A percentile compares a stretch with the other conserved stretches of the same genome.
phyloP scores from a whole-genome alignment of 2,329 filamentous ascomycete genomes.

The Leptographium galeiforme region DNA sequence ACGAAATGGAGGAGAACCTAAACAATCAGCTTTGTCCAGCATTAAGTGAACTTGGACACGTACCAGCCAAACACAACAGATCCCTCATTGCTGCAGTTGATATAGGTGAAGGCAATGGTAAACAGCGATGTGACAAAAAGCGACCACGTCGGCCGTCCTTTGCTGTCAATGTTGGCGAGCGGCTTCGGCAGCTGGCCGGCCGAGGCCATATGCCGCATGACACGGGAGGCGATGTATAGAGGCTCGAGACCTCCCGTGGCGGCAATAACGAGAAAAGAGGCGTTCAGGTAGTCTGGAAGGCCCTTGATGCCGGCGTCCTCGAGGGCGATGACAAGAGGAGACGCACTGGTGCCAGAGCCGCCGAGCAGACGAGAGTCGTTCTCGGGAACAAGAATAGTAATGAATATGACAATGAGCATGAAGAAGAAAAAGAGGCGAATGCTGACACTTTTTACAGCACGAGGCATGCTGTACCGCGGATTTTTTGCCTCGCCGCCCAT shows the following conservation, averaged over 20 bases:
- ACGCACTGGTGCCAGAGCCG: neutral
- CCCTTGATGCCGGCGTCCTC: neutral
- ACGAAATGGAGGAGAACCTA: neutral
- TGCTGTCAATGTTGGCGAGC: neutral
- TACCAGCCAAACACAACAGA: neutral
- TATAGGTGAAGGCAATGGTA: neutral
- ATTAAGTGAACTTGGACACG: too few species aligned
- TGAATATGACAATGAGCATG: neutral
- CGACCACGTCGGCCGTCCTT: neutral
- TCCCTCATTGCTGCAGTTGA: neutral
- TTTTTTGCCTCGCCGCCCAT: neutral
- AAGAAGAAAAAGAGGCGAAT: constrained; percentile 1
- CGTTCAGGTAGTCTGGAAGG: neutral
- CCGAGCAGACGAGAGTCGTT: neutral
- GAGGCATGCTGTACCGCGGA: neutral
- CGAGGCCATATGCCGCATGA: neutral
- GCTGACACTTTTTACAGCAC: neutral
- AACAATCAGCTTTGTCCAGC: too few species aligned
- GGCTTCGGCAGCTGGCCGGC: neutral
- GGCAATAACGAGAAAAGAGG: neutral
- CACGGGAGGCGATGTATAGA: neutral
- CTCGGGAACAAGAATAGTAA: neutral
- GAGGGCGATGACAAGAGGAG: neutral
- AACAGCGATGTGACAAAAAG: neutral
- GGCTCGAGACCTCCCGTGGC: neutral